Base-by-base conservation (phyloP, 2,329 filamentous ascomycete genomes). In the Clonostachys rosea region DNA sequence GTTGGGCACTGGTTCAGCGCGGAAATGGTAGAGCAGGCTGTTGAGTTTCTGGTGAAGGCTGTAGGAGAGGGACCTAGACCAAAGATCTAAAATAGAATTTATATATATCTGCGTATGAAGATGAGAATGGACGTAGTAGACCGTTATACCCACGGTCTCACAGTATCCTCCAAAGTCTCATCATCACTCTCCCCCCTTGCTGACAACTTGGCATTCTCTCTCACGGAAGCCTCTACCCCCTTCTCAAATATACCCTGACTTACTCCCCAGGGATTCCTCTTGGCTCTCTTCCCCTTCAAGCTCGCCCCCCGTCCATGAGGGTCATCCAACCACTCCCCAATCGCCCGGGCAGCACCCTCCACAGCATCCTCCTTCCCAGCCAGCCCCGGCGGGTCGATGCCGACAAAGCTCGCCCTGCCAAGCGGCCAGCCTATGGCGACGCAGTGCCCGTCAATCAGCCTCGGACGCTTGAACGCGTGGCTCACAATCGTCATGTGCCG, bases 1-100 rank as follows among this genome's bases (percentile, higher is more conserved):
- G 73, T 84, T 1, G 85, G 86, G 0, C 89, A 94, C 61, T 70
- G 74, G n/a, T 90, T 89, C 56, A 83, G 77, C 10, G 62, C 70
- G 2, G 74, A 66, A 6, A 92, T 94, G 89, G 73, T 83, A 30
- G 66, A 68, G 51, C 84, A 87, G 58, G 78, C 87, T 5, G 73
- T 86, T 11, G 64, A 66, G 35, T 92, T 89, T 63, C 63, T 92
- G 34, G 63, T 75, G 14, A 68, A 75, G 37, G 69, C 62, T 7
- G 68, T 80, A 16, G 63, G 57, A 11, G 57, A 60, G 47, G 58
- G 60, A 40, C 50, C 61, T 45, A 47, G 16, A 54, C 45, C 44
- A 6, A 54, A 57, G 50, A 51, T 59, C 8, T 18, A n/a, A 18
- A 18, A n/a, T 39, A 67, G 63, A 54, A 65, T n/a, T n/a, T 65